Evolutionary conservation across 2,329 filamentous ascomycete genomes (phyloP), one percentile per base, ranked within the genome.

Genomic region (Ophiostoma sp.): DNA sequence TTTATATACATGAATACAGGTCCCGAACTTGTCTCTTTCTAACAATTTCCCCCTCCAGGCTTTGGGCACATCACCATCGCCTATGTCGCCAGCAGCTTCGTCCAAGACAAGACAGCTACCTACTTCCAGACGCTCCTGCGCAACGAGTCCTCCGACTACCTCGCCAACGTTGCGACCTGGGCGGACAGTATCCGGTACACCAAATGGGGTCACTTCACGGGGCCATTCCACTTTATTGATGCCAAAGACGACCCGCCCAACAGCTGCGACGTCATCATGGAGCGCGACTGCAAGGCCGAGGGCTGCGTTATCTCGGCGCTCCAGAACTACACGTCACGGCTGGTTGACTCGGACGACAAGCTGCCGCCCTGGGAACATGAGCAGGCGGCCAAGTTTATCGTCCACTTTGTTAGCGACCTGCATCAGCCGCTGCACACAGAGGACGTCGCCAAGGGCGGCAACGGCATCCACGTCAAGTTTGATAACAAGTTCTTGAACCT

Each of bases 351-450:
- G 8, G 71, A 64, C 52, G 55, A 31, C 48, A 7, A 11, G 52
- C 78, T 91, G 68, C 81, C 80, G 39, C 77, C 80, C 2, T 84
- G 82, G 80, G 83, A 85, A 75, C 85, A 86, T 68, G 84, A 83
- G 69, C 86, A 90, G 80, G 90, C 90, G 2, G 87, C 88, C 78
- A 91, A 91, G 82, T 92, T 92, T 79, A 84, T 91, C 73, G 81
- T 90, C 55, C 88, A 93, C 81, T 93, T 93, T 78, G 81, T 93
- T 71, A 89, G 90, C 71, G 91, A 93, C 80, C 87, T 92, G 74
- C 90, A 92, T 80, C 89, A 92, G 82, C 90, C 90, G 39, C 83
- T 92, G 73, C 90, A 92, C 80, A 87, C 87, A 71, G 90, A 92
- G 80, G 85, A 90, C 72, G 86, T 91, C 7, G 84, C 85, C 2